Evolutionary conservation across 345 rosid species (phyloP).

Genomic region (Eucalyptus polybractea): DNA sequence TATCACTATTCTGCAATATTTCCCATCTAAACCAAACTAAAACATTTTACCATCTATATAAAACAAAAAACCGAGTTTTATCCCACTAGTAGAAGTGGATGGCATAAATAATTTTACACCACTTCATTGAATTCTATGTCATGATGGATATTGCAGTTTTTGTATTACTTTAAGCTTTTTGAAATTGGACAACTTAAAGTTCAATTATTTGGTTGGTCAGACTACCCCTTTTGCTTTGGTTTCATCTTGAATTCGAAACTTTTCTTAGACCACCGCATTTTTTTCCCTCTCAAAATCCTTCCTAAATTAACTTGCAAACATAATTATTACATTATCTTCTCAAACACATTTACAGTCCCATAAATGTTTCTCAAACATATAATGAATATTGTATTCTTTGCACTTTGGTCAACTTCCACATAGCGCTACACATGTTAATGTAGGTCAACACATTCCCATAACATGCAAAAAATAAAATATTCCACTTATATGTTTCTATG

Average conservation of each 20-base stretch:
- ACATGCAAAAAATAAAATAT: not conserved
- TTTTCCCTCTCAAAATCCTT: not conserved
- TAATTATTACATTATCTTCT: not conserved
- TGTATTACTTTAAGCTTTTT: not conserved
- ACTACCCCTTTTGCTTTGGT: not conserved
- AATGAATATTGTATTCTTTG: not conserved
- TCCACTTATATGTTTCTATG: not conserved
- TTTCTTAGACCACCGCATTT: not conserved
- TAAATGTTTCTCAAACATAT: not conserved
- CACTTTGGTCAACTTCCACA: not conserved
- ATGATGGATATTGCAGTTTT: not conserved
- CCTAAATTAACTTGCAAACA: not conserved
- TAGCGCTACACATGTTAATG: not conserved
- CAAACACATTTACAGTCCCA: not conserved
- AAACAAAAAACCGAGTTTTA: not conserved
- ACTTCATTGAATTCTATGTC: not conserved
- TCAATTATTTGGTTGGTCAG: not conserved
- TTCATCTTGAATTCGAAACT: not conserved
- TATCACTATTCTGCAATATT: not conserved
- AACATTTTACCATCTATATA: not conserved
- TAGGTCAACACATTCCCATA: not conserved
- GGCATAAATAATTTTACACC: not conserved
- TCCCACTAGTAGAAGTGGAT: not conserved
- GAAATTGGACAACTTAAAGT: not conserved
- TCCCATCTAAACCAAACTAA: not conserved